Base-by-base conservation (phyloP, 169 alveolate genomes). In the Cryptosporidium xiaoi region DNA sequence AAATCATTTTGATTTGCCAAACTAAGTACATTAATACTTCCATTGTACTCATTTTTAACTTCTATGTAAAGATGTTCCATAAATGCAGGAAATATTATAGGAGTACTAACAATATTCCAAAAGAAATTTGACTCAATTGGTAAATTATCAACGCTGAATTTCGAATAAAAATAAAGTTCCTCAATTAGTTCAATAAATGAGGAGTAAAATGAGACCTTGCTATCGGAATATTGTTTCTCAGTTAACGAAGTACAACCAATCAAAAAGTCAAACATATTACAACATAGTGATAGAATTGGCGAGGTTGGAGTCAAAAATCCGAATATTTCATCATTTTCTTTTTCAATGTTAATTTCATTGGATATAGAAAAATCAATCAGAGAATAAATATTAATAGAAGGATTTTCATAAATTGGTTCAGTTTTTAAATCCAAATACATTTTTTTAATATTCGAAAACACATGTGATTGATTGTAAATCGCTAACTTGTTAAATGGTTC, bases 191-290 rank as follows among this genome's bases (percentile, higher is more conserved):
- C 87, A 34, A 77, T 77, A 6, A 77, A 44, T 15, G 87, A 77
- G 16, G 36, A 24, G 56, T 77, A 77, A 27, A 60, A 77, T 33
- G 65, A 56, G 6, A 56, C 50, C 7, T 50, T 77, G 20, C 77
- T 46, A 60, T 77, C 69, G 4, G 87, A 77, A 46, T 77, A 60
- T 36, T 77, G 87, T 46, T 62, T 77, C 27, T 77, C 87, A 24
- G 87, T 77, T 15, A 77, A 60, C 10, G 87, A 77, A 60, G 87
- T 77, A 24, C 87, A 77, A 40, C 13, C 34, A 27, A 77, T 20
- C 29, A 77, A 77, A 1, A 44, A 10, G 6, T 56, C 50, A 44
- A 77, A 77, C 0, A 77, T 40, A 77, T 77, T 77, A 46, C 87
- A 77, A 36, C 55, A 77, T 6, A 77, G 12, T 2, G 31, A 29